Evolutionary conservation across 768 basidiomycete species (phyloP), one percentile per base, ranked within the genome.

Genomic region (Hericium alpestre): DNA sequence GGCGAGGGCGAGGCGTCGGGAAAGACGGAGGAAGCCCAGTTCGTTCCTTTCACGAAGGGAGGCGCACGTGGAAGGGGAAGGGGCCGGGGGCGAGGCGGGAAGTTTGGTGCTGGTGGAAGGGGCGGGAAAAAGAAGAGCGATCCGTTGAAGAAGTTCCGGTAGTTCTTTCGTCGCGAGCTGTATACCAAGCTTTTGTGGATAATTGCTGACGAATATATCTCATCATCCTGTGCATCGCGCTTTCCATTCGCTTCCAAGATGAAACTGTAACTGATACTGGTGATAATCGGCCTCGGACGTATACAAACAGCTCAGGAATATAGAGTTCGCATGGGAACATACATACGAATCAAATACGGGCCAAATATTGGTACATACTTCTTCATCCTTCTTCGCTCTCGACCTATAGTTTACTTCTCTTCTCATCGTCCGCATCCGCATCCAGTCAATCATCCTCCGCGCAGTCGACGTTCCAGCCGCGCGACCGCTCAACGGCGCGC

Each of bases 401-500:
- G n/a, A 10, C 27, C 15, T 22, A 22, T 11, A 27, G 5, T 25
- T 50, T 50, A 22, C 15, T 27, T 27, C 49, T 27, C 23, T 27
- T 16, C 18, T 18, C 38, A 13, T 3, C 38, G 7, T 15, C 41
- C 8, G 12, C 38, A 18, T 40, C 51, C 16, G 32, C 32, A 32
- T 32, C 32, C 0, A 43, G n/a, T 60, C 57, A 55, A 18, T 65
- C 65, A 40, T 76, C 81, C 57, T 79, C 82, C 25, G 5, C 25
- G 25, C 25, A 25, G 25, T 25, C 25, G 25, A 25, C 2, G 56
- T 89, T 84, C 95, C 95, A 98, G 37, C 80, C 82, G 63, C 75
- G 84, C 4, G 87, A 85, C 54, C 93, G 74, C 66, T 91, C 83
- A 9, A 98, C 85, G 0, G 96, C 96, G 55, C 82, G 80, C 69